Base-by-base conservation (phyloP, 192 early-diverging fungal genomes). In the Linnemannia zychae region DNA sequence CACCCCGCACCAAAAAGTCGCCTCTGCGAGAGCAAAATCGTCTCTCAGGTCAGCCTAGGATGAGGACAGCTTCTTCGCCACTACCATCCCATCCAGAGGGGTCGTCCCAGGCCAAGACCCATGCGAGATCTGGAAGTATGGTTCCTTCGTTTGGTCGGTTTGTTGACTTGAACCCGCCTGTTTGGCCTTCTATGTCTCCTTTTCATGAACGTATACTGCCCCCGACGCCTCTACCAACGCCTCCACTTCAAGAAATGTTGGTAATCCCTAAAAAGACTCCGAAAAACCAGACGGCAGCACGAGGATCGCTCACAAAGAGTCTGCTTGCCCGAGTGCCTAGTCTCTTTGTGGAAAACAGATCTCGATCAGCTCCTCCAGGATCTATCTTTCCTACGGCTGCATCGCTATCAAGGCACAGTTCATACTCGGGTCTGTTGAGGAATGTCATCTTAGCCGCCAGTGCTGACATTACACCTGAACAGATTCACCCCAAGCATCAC, bases 141-240 rank as follows among this genome's bases (percentile, higher is more conserved):
- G 40, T 49, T 7, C 60, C 28, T 5, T 47, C 47, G 24, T n/a
- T 53, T 53, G 31, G 52, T 15, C 69, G 36, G 13, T 33, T 60
- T 20, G 44, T 17, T 40, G n/a, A 52, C 50, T 40, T 22, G 28
- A 47, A 7, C 34, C 38, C 24, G 17, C 77, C 74, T 9, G 40
- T 75, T 11, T 85, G 83, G 83, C 83, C 83, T 17, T 85, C 83
- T 12, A 85, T 85, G 83, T 75, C 66, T 5, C 74, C 67, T 13
- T 3, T 79, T 24, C 82, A 74, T 16, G 72, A 77, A 34, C 28
- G 74, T 6, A 3, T 33, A 9, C 44, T 48, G 2, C 36, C 74
- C 0, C 52, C 46, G 6, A n/a, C 67, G 20, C 67, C 36, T 20
- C 22, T 40, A 34, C 67, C 37, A 7, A 40, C 67, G n/a, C 67